phyloP scores from a whole-genome alignment of 2,329 filamentous ascomycete genomes.

The Septoria petroselini region DNA sequence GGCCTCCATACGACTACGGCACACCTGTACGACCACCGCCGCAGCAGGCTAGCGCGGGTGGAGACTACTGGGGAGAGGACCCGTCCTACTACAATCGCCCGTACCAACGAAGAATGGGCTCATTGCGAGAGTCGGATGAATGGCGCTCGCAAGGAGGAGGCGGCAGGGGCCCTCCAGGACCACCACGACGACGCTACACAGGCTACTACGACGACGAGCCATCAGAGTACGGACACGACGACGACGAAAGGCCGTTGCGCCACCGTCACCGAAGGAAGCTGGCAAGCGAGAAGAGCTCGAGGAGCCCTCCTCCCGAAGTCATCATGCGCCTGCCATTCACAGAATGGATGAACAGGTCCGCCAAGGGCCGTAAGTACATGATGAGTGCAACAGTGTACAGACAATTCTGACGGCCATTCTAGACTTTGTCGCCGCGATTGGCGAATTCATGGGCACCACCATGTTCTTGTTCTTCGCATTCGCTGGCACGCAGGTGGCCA shows the following conservation, averaged over 20 bases:
- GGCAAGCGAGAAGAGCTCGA: slow-evolving; percentile 12
- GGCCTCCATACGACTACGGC: slow-evolving; percentile 29
- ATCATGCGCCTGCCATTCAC: slow-evolving; percentile 37
- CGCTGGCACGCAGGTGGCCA: slow-evolving; percentile 46
- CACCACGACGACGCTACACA: slow-evolving; percentile 17
- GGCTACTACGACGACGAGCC: slow-evolving; percentile 20
- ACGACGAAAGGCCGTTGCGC: slow-evolving; percentile 26
- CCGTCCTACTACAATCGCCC: slow-evolving; percentile 29
- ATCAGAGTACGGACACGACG: slow-evolving; percentile 27
- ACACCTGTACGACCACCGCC: slow-evolving; percentile 18
- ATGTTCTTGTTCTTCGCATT: slow-evolving; percentile 50
- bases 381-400: background rate
- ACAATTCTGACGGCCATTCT: slow-evolving; percentile 5
- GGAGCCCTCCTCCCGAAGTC: slow-evolving; percentile 29
- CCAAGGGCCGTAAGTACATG: slow-evolving; percentile 31
- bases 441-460: slow-evolving; percentile 47
- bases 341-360: slow-evolving; percentile 34
- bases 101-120: slow-evolving; percentile 25
- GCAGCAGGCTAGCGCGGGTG: slow-evolving; percentile 8
- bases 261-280: slow-evolving; percentile 14
- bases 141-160: slow-evolving; percentile 20
- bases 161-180: slow-evolving; percentile 24
- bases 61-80: slow-evolving; percentile 29
- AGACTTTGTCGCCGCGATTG: slow-evolving; percentile 37
- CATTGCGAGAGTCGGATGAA: slow-evolving; percentile 27